Conservation (phyloP, 441 rosid genomes). For the Flueggea neowawraea region DNA sequence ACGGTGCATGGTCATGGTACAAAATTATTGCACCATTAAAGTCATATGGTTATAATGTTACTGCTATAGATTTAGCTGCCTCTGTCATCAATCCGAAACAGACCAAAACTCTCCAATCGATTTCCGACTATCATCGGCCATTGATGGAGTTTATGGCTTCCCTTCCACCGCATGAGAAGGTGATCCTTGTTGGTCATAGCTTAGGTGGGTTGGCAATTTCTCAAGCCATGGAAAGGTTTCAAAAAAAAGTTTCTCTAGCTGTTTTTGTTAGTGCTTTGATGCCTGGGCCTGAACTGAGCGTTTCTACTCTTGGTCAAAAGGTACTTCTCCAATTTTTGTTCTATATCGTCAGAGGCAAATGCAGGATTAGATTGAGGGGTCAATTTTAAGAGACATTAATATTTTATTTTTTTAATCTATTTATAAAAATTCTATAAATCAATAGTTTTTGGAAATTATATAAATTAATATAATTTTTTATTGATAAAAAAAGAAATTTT, state of each 20-base stretch:
- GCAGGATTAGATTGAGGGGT: too few relatives aligned
- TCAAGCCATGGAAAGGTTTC: constrained; percentile 48
- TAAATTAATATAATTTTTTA: too few relatives aligned
- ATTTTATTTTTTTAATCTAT: too few relatives aligned
- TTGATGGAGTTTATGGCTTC: constrained; percentile 32
- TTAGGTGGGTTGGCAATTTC: constrained; percentile 48
- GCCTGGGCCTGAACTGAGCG: constrained; percentile 16
- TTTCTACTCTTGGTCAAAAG: too few relatives aligned
- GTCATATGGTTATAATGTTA: constrained; percentile 37
- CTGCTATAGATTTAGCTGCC: constrained; percentile 41
- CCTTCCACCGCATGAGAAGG: constrained; percentile 23
- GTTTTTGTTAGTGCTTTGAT: constrained; percentile 43
- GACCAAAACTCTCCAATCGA: constrained; percentile 17
- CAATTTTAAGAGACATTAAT: too few relatives aligned
- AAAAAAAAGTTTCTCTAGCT: constrained; percentile 34
- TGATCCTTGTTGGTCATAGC: constrained; percentile 54
- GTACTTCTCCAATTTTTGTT: too few relatives aligned
- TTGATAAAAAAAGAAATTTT: too few relatives aligned
- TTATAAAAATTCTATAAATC: too few relatives aligned
- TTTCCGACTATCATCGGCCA: constrained; percentile 29
- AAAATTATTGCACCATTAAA: constrained; percentile 35
- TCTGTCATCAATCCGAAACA: constrained; percentile 46
- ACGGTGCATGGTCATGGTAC: constrained; percentile 59
- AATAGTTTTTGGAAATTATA: too few relatives aligned
- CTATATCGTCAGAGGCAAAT: too few relatives aligned